Evolutionary conservation across 2,329 filamentous ascomycete species (phyloP), one percentile per base, ranked within the genome.

Genomic region (Pseudogymnoascus sp.): DNA sequence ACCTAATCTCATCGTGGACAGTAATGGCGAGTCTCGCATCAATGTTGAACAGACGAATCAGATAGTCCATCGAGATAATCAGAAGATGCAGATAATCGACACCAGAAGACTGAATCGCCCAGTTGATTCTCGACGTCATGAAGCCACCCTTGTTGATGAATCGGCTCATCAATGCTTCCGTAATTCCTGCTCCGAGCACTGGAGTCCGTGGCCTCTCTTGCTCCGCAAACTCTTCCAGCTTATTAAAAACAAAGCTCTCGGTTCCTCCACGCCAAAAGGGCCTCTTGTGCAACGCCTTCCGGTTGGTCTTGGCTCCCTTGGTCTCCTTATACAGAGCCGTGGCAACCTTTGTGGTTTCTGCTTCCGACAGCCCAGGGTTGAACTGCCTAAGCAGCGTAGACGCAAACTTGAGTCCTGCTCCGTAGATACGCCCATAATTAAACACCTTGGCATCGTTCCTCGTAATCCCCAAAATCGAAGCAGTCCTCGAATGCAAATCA

Each of bases 381-480:
- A 99, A 99, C 70, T 97, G 94, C 6, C 92, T 85, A 1, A 99
- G 82, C 2, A 99, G 79, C 8, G 90, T 95, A 2, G 89, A 86
- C 0, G 94, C 94, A 71, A 99, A 99, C 68, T 92, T 96, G 58
- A 97, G 78, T 0, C 94, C 95, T 4, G 94, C 95, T n/a, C 94
- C 95, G 70, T 99, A 99, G 57, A 99, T 99, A 39, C 95, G 90
- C 6, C 95, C 95, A 69, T 99, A 99, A 73, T 99, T 99, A 80
- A 99, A 99, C 0, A 99, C 86, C 72, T 99, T 99, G 62, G 94
- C 94, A 70, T 97, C 86, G 69, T 97, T 97, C 64, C 94, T 84
- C 2, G 91, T 95, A 64, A 99, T 99, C 6, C 92, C 93, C 2
- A 99, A 75, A 62, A 99, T 99, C 5, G 83, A 81, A 1, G 94